Evolutionary conservation across 2,329 filamentous ascomycete genomes (phyloP).

Genomic region (Sporothrix schenckii): DNA sequence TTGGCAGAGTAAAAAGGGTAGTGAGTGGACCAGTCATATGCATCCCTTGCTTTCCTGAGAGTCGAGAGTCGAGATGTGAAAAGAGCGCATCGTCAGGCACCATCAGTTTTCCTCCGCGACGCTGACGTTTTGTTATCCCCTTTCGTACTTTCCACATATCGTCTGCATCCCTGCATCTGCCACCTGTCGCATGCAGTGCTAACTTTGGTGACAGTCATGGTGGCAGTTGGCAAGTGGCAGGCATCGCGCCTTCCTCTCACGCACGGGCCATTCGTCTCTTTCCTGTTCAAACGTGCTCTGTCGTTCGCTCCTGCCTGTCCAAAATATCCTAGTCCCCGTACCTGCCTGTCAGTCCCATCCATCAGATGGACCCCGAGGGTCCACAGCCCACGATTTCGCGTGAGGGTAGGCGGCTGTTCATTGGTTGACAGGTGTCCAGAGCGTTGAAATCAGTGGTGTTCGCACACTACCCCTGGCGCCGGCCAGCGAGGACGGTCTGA

Average conservation of each 20-base stretch:
- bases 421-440: constrained; percentile 26
- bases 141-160: neutral
- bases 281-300: neutral
- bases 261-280: constrained; percentile 11
- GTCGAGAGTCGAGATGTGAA: constrained; percentile 1
- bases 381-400: neutral
- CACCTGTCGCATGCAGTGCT: neutral
- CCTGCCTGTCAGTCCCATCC: neutral
- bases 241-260: constrained; percentile 13
- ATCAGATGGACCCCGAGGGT: constrained; percentile 4
- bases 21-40: neutral
- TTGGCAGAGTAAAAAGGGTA: neutral
- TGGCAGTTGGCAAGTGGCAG: neutral
- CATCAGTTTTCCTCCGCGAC: neutral
- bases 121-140: neutral
- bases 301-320: constrained; percentile 9
- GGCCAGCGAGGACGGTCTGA: constrained; percentile 10
- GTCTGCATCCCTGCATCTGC: constrained; percentile 1
- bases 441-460: neutral
- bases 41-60: constrained; percentile 1
- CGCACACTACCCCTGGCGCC: constrained; percentile 25
- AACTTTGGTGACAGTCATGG: neutral
- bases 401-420: neutral
- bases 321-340: neutral
- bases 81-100: constrained; percentile 7